These are phyloP conservation scores for Zychaea mexicana DNA, from an alignment of 371 early-diverging fungal genomes.

Conservation along the genomic window DNA sequence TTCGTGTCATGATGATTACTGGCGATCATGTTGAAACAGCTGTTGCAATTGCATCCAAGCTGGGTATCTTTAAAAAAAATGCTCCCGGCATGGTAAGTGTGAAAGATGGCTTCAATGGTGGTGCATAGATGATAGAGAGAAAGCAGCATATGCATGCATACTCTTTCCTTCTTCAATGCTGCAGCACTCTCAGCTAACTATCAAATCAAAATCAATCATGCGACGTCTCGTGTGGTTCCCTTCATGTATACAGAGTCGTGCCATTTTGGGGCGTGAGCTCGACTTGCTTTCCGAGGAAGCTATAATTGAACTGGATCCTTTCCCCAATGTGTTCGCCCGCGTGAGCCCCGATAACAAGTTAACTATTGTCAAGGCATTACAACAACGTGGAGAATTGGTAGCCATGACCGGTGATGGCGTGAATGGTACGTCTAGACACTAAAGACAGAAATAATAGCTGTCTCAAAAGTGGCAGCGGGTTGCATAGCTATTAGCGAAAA, in stretches of 20 bases:
- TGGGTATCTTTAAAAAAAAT: conserved; percentile 77
- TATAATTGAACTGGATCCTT: conserved; percentile 75
- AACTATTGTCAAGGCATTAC: conserved; percentile 92
- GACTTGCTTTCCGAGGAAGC: conserved; percentile 85
- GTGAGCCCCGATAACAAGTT: conserved; percentile 96
- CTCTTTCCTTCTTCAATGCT: background rate
- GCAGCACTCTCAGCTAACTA: background rate
- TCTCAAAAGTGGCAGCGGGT: no score
- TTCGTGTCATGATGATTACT: conserved; percentile 91
- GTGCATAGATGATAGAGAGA: background rate
- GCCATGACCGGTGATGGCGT: conserved; percentile 92
- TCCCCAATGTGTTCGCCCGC: conserved; percentile 94
- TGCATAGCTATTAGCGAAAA: no score
- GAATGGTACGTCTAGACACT: conserved; percentile 44
- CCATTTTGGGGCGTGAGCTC: conserved; percentile 86
- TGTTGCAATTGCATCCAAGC: conserved; percentile 71
- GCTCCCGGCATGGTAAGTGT: conserved; percentile 42
- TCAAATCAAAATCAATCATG: background rate
- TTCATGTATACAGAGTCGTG: conserved; percentile 52
- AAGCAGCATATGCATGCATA: background rate
- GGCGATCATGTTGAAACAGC: conserved; percentile 93
- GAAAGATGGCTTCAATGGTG: no score
- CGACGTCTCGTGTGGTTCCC: background rate
- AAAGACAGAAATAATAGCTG: background rate
- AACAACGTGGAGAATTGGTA: conserved; percentile 72